phyloP scores from a whole-genome alignment of 2,329 filamentous ascomycete species.

The Trichocomaceae sp. region DNA sequence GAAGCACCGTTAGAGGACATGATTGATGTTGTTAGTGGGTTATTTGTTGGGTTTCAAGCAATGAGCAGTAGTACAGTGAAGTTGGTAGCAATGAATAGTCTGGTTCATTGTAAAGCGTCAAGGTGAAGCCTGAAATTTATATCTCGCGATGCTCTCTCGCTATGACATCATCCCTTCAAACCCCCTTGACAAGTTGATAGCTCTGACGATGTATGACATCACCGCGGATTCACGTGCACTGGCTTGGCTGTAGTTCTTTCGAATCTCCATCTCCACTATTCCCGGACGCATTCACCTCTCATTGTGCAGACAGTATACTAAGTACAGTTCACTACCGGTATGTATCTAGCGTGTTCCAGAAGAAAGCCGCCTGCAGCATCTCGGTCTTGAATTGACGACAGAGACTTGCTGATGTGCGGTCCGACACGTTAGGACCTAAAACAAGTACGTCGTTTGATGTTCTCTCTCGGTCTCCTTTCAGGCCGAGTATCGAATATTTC shows the following conservation, averaged over 20 bases:
- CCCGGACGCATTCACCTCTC: too few relatives aligned
- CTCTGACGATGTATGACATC: background rate
- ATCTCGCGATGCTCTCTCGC: background rate
- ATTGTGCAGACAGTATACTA: background rate
- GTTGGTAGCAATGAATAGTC: background rate
- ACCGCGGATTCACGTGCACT: background rate
- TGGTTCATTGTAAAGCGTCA: background rate
- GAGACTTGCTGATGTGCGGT: background rate
- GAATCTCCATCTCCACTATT: background rate
- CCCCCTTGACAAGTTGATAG: background rate
- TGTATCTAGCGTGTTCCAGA: background rate
- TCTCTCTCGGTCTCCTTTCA: too few relatives aligned
- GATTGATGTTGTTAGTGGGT: background rate
- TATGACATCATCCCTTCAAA: background rate
- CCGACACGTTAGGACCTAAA: too few relatives aligned
- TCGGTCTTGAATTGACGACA: background rate
- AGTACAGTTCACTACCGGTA: background rate
- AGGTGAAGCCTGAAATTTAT: background rate
- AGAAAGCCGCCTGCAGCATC: background rate
- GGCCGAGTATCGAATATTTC: too few relatives aligned
- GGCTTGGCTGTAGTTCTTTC: too few relatives aligned
- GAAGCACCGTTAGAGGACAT: slow-evolving; percentile 22
- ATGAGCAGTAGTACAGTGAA: background rate
- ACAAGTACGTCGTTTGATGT: too few relatives aligned
- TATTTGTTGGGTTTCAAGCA: background rate